Conservation (phyloP, 768 basidiomycete species). For the Suillus hirtellus region DNA sequence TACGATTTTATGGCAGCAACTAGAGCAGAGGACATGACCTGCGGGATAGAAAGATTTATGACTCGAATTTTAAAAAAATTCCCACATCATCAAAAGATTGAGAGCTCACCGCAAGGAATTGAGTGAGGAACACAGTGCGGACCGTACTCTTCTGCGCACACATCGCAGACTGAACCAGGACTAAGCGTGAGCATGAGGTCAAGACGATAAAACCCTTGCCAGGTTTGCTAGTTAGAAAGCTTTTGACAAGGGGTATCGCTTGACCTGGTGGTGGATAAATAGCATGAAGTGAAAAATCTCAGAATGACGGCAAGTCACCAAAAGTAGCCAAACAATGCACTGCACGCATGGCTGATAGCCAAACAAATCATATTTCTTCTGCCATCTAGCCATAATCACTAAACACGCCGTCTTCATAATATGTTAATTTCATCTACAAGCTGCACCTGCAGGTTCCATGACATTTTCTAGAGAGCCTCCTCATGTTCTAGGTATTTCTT, state of each 20-base stretch:
- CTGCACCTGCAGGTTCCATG: slow-evolving; percentile 1
- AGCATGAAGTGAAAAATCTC: slow-evolving; percentile 41
- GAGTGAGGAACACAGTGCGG: slow-evolving; percentile 73
- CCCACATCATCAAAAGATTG: slow-evolving; percentile 9
- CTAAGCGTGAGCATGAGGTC: slow-evolving; percentile 75
- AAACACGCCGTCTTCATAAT: slow-evolving; percentile 17
- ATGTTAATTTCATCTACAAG: slow-evolving; percentile 11
- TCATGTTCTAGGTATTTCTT: slow-evolving; percentile 12
- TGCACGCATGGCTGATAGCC: slow-evolving; percentile 16
- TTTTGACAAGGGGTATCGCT: slow-evolving; percentile 46
- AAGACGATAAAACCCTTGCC: slow-evolving; percentile 41
- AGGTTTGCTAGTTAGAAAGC: slow-evolving; percentile 39
- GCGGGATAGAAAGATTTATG: slow-evolving; percentile 8
- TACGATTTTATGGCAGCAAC: slow-evolving; percentile 77
- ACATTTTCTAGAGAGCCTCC: slow-evolving; percentile 4
- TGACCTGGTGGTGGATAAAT: slow-evolving; percentile 48
- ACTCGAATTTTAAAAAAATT: slow-evolving; percentile 26
- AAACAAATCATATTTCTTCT: slow-evolving; percentile 10
- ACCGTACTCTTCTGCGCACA: slow-evolving; percentile 86
- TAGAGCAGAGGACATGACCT: slow-evolving; percentile 82
- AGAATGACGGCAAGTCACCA: slow-evolving; percentile 28
- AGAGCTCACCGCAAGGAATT: slow-evolving; percentile 72
- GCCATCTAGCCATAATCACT: background rate
- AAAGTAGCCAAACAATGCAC: slow-evolving; percentile 36
- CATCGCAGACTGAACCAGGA: slow-evolving; percentile 85